These are phyloP conservation scores for Amoebophrya sp. DNA, from an alignment of 169 alveolate species.

Conservation along the genomic window DNA sequence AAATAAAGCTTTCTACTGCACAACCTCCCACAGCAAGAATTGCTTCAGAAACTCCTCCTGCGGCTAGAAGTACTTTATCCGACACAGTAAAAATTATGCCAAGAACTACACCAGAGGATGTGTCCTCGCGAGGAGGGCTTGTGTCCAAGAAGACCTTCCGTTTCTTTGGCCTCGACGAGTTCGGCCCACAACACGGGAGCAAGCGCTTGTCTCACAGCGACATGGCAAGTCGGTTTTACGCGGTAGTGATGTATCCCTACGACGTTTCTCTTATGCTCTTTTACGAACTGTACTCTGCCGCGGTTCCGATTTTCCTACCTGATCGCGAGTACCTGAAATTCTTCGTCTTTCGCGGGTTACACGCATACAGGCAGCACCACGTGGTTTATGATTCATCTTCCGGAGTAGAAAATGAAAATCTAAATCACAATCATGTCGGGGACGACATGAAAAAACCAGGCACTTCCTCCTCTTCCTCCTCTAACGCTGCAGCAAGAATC, in stretches of 20 bases:
- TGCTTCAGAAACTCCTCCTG: no score
- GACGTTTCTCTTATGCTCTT: constrained; percentile 10
- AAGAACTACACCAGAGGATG: no score
- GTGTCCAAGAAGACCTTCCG: no score
- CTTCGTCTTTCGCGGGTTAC: neutral
- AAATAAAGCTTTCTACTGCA: no score
- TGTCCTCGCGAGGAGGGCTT: no score
- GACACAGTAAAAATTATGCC: no score
- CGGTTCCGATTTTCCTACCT: neutral
- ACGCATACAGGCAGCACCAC: neutral
- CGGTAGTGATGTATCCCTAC: neutral
- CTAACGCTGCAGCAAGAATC: no score
- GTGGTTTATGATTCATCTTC: neutral
- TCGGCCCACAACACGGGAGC: neutral
- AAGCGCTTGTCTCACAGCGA: neutral
- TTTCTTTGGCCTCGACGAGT: constrained; percentile 1
- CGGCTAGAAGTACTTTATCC: no score
- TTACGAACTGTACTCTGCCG: neutral
- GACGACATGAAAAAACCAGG: no score
- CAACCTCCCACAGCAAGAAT: no score
- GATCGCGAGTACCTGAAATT: neutral
- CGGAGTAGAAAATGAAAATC: neutral
- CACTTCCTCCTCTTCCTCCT: no score
- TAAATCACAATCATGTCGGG: neutral
- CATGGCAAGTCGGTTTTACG: neutral